phyloP scores from a whole-genome alignment of 2,329 filamentous ascomycete genomes.

The Neofusicoccum kwambonambiense region DNA sequence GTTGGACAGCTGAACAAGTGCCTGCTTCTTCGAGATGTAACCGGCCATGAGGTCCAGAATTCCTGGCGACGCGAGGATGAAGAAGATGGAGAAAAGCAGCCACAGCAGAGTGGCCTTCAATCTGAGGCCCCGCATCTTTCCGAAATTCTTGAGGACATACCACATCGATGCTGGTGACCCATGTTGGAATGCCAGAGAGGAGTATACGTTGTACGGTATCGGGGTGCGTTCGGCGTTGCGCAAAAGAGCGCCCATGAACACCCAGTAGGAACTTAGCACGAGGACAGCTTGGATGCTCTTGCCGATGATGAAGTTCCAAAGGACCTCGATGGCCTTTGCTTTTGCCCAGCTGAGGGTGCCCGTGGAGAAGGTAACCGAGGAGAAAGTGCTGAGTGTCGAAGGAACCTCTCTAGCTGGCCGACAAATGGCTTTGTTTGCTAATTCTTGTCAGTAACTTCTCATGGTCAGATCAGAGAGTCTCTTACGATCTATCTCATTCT shows the following conservation, averaged over 20 bases:
- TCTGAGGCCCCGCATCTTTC: neutral
- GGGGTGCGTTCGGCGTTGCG: constrained; percentile 9
- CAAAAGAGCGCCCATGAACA: constrained; percentile 8
- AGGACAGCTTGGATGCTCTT: constrained; percentile 7
- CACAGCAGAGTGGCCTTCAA: constrained; percentile 14
- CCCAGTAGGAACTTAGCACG: neutral
- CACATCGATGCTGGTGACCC: neutral
- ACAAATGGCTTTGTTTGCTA: neutral
- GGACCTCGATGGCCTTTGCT: constrained; percentile 16
- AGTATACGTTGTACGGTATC: constrained; percentile 11
- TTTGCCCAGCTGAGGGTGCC: constrained; percentile 10
- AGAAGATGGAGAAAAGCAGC: constrained; percentile 12
- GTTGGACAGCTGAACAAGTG: neutral
- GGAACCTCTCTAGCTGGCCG: neutral
- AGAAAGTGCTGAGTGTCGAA: neutral
- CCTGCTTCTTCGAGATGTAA: constrained; percentile 12
- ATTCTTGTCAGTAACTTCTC: neutral
- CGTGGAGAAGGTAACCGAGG: neutral
- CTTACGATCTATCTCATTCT: constrained; percentile 10
- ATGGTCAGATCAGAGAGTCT: neutral
- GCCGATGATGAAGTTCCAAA: constrained; percentile 15
- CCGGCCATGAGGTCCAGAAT: constrained; percentile 16
- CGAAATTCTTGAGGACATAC: neutral
- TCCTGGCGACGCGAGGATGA: constrained; percentile 4
- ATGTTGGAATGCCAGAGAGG: neutral